A percentile compares a stretch with the other conserved stretches of the same genome.
Conservation (phyloP, 108 stramenopile species). For the Skeletonema costatum region DNA sequence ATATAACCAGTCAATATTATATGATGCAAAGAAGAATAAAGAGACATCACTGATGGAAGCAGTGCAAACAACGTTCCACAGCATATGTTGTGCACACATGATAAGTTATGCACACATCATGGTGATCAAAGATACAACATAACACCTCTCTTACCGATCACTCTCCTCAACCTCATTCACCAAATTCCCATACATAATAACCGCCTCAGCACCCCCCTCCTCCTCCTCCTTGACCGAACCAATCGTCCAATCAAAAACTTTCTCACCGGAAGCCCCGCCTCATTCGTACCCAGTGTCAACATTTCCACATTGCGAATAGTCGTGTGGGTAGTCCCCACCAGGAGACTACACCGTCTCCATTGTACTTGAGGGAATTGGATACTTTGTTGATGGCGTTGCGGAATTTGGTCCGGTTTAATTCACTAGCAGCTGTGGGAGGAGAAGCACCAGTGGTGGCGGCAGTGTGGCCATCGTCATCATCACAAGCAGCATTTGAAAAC, state of each 20-base stretch:
- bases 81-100: neutral
- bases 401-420: constrained; percentile 10
- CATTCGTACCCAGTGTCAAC: constrained; percentile 38
- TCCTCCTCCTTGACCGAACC: constrained; percentile 7
- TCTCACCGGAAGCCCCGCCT: constrained; percentile 33
- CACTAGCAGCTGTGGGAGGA: neutral
- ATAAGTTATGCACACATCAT: neutral
- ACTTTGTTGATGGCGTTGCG: constrained; percentile 27
- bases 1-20: no score
- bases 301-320: constrained; percentile 49
- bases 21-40: no score
- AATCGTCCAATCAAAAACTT: constrained; percentile 52
- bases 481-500: constrained; percentile 36
- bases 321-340: neutral
- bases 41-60: no score
- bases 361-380: constrained; percentile 1
- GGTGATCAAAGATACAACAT: no score
- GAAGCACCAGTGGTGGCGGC: no score
- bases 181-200: constrained; percentile 30
- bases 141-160: constrained; percentile 18
- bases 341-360: neutral
- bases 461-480: constrained; percentile 4
- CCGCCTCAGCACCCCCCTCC: neutral
- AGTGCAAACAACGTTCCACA: no score
- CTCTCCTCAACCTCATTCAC: constrained; percentile 24